Conservation (phyloP, 345 rosid genomes). For the Euphorbia lathyris region DNA sequence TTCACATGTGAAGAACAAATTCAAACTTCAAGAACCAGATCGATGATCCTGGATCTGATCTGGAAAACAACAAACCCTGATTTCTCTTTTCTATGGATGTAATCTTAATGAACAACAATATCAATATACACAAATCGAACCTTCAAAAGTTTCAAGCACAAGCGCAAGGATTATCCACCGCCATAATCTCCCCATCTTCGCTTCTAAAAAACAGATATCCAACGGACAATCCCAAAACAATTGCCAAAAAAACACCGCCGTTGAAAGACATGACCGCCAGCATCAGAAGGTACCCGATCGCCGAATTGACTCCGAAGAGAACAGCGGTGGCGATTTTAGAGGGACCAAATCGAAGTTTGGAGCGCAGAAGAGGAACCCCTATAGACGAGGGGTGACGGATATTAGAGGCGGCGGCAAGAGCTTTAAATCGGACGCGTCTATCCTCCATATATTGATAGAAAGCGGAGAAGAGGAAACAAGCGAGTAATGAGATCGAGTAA, state of each 20-base stretch:
- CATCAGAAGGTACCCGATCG: conserved; percentile 32
- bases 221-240: conserved; percentile 20
- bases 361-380: conserved; percentile 13
- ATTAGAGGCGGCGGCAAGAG: not conserved
- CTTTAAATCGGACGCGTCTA: conserved; percentile 28
- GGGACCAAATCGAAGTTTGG: conserved; percentile 6
- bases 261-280: conserved; percentile 33
- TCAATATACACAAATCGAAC: too few species aligned
- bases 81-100: too few species aligned
- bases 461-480: conserved; percentile 27
- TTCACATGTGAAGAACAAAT: too few species aligned
- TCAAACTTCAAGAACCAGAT: too few species aligned
- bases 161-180: conserved; percentile 22
- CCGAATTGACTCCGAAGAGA: conserved; percentile 26
- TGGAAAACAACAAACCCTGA: too few species aligned
- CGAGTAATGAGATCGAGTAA: conserved; percentile 23
- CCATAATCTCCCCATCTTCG: conserved; percentile 16
- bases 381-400: not conserved
- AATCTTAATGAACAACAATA: too few species aligned
- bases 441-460: conserved; percentile 34
- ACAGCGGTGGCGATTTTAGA: conserved; percentile 12
- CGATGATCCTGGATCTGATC: too few species aligned
- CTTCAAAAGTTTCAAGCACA: conserved; percentile 22
- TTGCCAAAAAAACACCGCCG: conserved; percentile 29
- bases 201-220: conserved; percentile 25